Evolutionary conservation across 768 basidiomycete genomes (phyloP).

Genomic region (Guyanaporus albipodus): DNA sequence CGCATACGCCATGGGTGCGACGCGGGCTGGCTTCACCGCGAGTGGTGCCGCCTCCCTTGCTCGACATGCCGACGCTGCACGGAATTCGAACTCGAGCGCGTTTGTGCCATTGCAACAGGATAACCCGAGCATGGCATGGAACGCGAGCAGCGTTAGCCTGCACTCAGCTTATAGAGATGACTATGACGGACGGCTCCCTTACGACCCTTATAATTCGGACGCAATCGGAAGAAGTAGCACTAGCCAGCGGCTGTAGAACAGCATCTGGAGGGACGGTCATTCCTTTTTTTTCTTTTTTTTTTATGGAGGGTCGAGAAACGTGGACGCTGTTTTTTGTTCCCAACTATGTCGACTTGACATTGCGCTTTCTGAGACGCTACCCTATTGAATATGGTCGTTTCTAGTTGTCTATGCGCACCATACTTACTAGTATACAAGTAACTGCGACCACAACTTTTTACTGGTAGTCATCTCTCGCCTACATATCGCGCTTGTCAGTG

Average conservation of each 20-base stretch:
- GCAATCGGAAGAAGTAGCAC: slow-evolving; percentile 25
- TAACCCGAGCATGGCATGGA: slow-evolving; percentile 55
- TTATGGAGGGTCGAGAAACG: not conserved
- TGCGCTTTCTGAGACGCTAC: slow-evolving; percentile 2
- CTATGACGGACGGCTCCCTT: slow-evolving; percentile 13
- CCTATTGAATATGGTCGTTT: slow-evolving; percentile 8
- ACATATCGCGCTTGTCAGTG: not conserved
- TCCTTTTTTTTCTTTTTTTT: not conserved
- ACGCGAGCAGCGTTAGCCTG: slow-evolving; percentile 48
- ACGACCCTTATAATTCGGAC: slow-evolving; percentile 27
- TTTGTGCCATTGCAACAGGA: slow-evolving; percentile 70
- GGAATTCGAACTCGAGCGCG: slow-evolving; percentile 62
- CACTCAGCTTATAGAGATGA: slow-evolving; percentile 38
- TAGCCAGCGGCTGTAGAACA: slow-evolving; percentile 23
- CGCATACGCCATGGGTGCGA: slow-evolving; percentile 39
- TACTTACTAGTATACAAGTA: slow-evolving; percentile 11
- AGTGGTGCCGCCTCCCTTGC: slow-evolving; percentile 19
- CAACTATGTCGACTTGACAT: not conserved
- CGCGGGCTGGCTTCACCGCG: slow-evolving; percentile 26
- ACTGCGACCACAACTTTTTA: slow-evolving; percentile 3
- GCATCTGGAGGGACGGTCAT: not conserved
- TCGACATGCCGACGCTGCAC: slow-evolving; percentile 21
- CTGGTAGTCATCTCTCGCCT: not conserved
- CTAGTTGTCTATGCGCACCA: not conserved
- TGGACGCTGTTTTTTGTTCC: no score